Conservation (phyloP, 176 grass and related monocot species). For the Ensete ventricosum region DNA sequence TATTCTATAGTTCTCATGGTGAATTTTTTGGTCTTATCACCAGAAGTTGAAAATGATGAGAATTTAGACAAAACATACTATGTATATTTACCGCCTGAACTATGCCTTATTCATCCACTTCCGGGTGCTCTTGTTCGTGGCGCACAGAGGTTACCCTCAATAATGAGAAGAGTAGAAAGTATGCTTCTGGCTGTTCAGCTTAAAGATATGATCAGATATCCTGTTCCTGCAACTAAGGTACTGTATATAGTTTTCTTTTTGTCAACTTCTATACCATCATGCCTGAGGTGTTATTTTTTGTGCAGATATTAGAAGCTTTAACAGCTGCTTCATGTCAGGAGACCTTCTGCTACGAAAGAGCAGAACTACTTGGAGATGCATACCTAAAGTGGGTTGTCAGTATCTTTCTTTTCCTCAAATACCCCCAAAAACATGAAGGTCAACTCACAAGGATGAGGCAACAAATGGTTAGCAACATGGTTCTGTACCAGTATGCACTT, state of each 20-base stretch:
- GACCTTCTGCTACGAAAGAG: conserved; percentile 97
- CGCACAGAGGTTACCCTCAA: conserved; percentile 88
- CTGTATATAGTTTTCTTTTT: conserved; percentile 8
- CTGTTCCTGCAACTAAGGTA: conserved; percentile 78
- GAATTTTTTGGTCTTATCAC: conserved; percentile 30
- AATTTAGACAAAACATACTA: conserved; percentile 98
- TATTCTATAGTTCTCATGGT: conserved; percentile 17
- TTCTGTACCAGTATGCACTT: conserved; percentile 80
- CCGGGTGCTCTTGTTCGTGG: conserved; percentile 78
- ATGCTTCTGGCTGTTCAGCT: conserved; percentile 98
- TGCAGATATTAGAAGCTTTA: conserved; percentile 92
- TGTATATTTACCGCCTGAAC: conserved; percentile 89
- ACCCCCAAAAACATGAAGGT: conserved; percentile 96
- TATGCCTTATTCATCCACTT: conserved; percentile 92
- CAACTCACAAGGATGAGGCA: conserved; percentile 96
- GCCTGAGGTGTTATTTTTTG: conserved; percentile 16
- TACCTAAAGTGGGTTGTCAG: conserved; percentile 99
- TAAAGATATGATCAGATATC: conserved; percentile 82
- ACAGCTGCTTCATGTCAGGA: conserved; percentile 99
- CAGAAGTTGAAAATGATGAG: conserved; percentile 60
- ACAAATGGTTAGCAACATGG: conserved; percentile 99
- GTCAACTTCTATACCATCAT: not conserved
- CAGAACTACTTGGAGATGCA: conserved; percentile 92
- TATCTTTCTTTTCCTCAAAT: conserved; percentile 97
- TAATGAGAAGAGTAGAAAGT: conserved; percentile 98